A percentile compares a stretch with the other conserved stretches of the same genome.
These are phyloP conservation scores for Xylaria castorea DNA, from an alignment of 495 filamentous ascomycete species.

Conservation along the genomic window DNA sequence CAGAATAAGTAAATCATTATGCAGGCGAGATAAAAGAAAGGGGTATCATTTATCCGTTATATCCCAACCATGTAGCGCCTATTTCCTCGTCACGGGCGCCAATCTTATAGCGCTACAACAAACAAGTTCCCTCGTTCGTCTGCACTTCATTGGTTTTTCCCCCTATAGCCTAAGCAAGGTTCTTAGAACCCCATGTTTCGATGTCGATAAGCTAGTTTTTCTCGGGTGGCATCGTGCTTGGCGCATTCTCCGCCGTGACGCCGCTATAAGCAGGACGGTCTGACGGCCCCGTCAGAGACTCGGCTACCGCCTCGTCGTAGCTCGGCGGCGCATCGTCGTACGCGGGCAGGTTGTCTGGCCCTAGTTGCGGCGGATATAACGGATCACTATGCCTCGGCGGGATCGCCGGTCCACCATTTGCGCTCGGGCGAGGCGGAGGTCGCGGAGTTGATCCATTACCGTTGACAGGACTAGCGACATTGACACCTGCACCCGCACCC, in stretches of 20 bases:
- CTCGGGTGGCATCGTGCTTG: constrained; percentile 51
- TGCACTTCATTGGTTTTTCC: not conserved
- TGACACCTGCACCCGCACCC: not conserved
- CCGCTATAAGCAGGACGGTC: constrained; percentile 55
- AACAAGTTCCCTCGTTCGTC: not conserved
- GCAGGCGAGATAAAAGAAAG: not conserved
- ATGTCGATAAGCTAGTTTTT: constrained; percentile 18
- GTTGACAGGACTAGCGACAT: constrained; percentile 28
- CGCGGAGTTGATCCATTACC: constrained; percentile 35
- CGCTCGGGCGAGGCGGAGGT: constrained; percentile 38
- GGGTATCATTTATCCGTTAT: constrained; percentile 25
- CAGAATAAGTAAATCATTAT: too few relatives aligned
- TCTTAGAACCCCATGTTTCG: not conserved
- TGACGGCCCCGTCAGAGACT: constrained; percentile 61
- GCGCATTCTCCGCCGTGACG: constrained; percentile 56
- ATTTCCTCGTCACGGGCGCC: not conserved
- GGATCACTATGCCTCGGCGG: constrained; percentile 40
- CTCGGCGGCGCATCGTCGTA: constrained; percentile 75
- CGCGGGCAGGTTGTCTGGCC: constrained; percentile 47
- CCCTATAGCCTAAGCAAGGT: not conserved
- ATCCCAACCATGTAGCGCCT: not conserved
- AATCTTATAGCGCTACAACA: not conserved
- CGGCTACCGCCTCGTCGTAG: constrained; percentile 91
- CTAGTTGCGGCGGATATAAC: constrained; percentile 56
- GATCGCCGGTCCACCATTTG: constrained; percentile 31